phyloP scores from a whole-genome alignment of 2,329 filamentous ascomycete species.

The Colletotrichum brevisporum region DNA sequence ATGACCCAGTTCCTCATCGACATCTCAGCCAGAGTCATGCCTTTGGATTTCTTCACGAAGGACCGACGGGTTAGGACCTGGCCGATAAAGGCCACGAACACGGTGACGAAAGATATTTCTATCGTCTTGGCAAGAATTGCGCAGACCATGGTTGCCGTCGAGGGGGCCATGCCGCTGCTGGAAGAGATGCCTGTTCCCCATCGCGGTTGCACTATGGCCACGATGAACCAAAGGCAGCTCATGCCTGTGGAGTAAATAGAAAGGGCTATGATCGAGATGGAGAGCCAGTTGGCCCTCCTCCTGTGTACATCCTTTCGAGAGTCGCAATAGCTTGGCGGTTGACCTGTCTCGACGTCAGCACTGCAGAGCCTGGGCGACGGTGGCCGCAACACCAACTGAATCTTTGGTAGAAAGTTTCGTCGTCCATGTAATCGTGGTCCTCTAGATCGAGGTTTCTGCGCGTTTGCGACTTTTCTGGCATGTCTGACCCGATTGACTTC shows the following conservation, averaged over 20 bases:
- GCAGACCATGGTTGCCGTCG: constrained; percentile 77
- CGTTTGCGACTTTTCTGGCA: not conserved
- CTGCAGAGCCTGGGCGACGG: not conserved
- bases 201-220: constrained; percentile 73
- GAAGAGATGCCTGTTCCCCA: constrained; percentile 72
- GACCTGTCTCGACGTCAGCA: constrained; percentile 28
- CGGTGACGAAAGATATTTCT: constrained; percentile 83
- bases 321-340: constrained; percentile 51
- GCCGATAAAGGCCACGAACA: constrained; percentile 81
- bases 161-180: constrained; percentile 68
- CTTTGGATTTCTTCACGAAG: constrained; percentile 70
- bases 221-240: constrained; percentile 75
- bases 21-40: constrained; percentile 82
- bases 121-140: constrained; percentile 82
- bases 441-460: not conserved
- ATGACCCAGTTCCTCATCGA: constrained; percentile 83
- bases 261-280: constrained; percentile 59
- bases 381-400: constrained; percentile 45
- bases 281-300: constrained; percentile 62
- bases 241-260: constrained; percentile 75
- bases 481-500: not conserved
- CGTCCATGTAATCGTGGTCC: constrained; percentile 36
- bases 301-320: constrained; percentile 51
- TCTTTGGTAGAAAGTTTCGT: constrained; percentile 50
- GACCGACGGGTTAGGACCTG: constrained; percentile 81